Evolutionary conservation across 495 filamentous ascomycete genomes (phyloP), one percentile per base, ranked within the genome.

Genomic region (Aspergillus funiculosus): DNA sequence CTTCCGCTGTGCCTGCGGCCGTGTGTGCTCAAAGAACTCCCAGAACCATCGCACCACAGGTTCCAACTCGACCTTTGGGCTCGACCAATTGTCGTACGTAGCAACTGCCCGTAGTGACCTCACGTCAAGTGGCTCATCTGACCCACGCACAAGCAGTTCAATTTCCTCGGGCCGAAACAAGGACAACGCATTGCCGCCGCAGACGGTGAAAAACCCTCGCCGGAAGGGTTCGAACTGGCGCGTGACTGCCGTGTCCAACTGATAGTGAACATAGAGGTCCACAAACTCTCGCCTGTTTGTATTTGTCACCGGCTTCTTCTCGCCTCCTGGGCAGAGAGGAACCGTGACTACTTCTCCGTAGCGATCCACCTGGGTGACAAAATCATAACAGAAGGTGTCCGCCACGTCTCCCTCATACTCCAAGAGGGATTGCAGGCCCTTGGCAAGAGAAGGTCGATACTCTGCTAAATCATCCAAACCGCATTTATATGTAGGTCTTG

Each of bases 191-290:
- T 94, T 94, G 17, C 89, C 87, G 22, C 85, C 86, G 60, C 89
- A 94, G 28, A 96, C 89, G 2, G 86, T 94, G 66, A 86, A 96
- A 63, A 96, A 96, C 3, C 90, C 90, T 32, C 90, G 80, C 61
- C 91, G 94, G 73, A 96, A 96, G 8, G 90, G 91, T 63, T 95
- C 91, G 46, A 90, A 96, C 56, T 96, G 90, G 34, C 87, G 74
- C 42, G 76, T 64, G 11, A 96, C 85, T 1, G 85, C 75, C 15
- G 78, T 81, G 58, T 95, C 89, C 11, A 96, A 77, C 10, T 90
- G 66, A 61, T 91, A 83, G 28, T 80, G 78, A 4, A 95, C 79
- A 56, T 95, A 95, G 6, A 87, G 71, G 47, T 94, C 87, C 27
- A 95, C 91, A 54, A 90, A 96, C 51, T 95, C 91, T 34, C 79